Base-by-base conservation (phyloP, 805 yeast genomes). In the Myxozyma melibiosi region DNA sequence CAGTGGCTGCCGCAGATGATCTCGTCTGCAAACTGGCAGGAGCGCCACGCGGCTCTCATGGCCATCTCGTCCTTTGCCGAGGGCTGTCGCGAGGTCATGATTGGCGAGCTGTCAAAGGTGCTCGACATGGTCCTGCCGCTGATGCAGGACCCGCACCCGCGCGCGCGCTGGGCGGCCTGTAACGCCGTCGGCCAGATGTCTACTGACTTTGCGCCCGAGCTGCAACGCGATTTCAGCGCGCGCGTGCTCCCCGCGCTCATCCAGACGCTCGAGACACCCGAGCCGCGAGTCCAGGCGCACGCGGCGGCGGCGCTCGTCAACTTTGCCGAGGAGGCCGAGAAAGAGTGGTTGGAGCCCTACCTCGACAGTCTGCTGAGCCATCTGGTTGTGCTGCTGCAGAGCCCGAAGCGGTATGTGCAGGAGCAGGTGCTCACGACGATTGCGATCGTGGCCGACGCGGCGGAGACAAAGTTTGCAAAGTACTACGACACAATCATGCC, bases 271-370 rank as follows among this genome's bases (percentile, higher is more conserved):
- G 80, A 80, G 62, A 83, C 90, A 47, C 69, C 73, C 3, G 91
- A 86, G 55, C 92, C 95, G 50, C 79, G 98, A 68, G 99, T 94
- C 24, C 98, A 92, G 75, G 89, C 97, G 0, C 99, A 94, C 70
- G 98, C 97, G 16, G 97, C 99, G 41, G 99, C 99, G 51, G 99
- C 99, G 0, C 78, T 92, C 67, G 98, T 94, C 44, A 94, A 94
- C 71, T 94, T 94, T 71, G 83, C 92, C 39, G 99, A 94, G 73
- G 90, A 87, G 62, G 96, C 98, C 1, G 76, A 88, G 4, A 87
- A 89, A 68, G 96, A 88, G 61, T 82, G 85, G 9, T 76, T 94
- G 65, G 97, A 90, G 68, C 98, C 98, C n/a, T 91, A 87, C 67
- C 78, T 94, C 68, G 99, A 94, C 71, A 83, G 79, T 64, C 76